Evolutionary conservation across 1,284 basidiomycete genomes (phyloP).

Genomic region (Meripilus lineatus): DNA sequence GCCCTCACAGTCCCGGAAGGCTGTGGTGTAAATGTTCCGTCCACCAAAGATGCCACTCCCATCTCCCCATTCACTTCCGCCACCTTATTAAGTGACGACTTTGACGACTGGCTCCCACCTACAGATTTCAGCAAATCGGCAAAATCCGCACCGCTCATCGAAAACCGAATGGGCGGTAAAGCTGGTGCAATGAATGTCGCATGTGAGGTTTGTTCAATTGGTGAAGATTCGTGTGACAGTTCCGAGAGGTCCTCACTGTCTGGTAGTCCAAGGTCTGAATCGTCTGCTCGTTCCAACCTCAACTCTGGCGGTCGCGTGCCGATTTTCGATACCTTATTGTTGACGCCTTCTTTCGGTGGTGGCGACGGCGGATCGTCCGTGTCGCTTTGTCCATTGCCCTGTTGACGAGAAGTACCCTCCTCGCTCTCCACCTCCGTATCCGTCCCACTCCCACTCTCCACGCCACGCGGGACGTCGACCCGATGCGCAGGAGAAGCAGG

Average conservation of each 20-base stretch:
- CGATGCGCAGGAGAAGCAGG: slow-evolving; percentile 55
- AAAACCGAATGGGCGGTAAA: slow-evolving; percentile 77
- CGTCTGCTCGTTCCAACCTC: slow-evolving; percentile 20
- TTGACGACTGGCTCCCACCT: slow-evolving; percentile 37
- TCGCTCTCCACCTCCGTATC: slow-evolving; percentile 46
- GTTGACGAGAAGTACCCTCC: slow-evolving; percentile 10
- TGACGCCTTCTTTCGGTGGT: slow-evolving; percentile 49
- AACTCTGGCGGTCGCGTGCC: slow-evolving; percentile 16
- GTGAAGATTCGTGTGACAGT: slow-evolving; percentile 40
- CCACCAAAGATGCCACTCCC: slow-evolving; percentile 14
- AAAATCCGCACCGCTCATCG: slow-evolving; percentile 77
- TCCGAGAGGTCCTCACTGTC: slow-evolving; percentile 39
- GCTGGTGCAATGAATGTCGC: slow-evolving; percentile 77
- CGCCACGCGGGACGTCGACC: slow-evolving; percentile 62
- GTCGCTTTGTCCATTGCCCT: slow-evolving; percentile 18
- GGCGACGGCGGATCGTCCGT: slow-evolving; percentile 37
- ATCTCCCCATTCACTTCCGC: slow-evolving; percentile 33
- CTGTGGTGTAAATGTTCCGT: slow-evolving; percentile 17
- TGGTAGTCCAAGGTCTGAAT: slow-evolving; percentile 20
- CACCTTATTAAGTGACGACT: too few relatives aligned
- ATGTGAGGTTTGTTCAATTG: slow-evolving; percentile 60
- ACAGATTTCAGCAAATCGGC: slow-evolving; percentile 62
- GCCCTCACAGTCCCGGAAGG: slow-evolving; percentile 10
- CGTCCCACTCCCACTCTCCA: slow-evolving; percentile 72
- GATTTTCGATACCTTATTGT: slow-evolving; percentile 10